Conservation (phyloP, 2,329 filamentous ascomycete species). For the Cytospora schulzeri region DNA sequence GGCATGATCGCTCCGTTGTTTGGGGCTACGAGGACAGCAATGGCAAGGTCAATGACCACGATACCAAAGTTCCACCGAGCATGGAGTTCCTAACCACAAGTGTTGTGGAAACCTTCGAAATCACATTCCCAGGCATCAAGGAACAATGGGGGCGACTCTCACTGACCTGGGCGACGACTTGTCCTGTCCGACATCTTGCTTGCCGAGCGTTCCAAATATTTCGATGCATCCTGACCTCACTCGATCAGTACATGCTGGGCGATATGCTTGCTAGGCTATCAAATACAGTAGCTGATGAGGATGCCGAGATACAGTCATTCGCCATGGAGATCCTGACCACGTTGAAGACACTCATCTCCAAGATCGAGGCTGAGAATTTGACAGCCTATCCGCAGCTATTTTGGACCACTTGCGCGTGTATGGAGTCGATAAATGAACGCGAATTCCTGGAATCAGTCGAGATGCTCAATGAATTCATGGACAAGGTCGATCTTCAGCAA, state of each 20-base stretch:
- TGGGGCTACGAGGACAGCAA: conserved; percentile 96
- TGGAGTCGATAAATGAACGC: conserved; percentile 94
- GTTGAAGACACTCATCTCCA: conserved; percentile 85
- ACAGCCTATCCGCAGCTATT: conserved; percentile 93
- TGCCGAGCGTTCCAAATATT: conserved; percentile 98
- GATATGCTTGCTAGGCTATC: conserved; percentile 95
- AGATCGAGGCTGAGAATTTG: conserved; percentile 76
- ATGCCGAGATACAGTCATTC: conserved; percentile 92
- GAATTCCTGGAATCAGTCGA: conserved; percentile 90
- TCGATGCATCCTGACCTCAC: conserved; percentile 84
- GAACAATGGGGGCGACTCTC: conserved; percentile 91
- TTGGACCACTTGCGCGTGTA: conserved; percentile 95
- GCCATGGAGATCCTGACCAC: conserved; percentile 98
- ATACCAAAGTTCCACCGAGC: conserved; percentile 78
- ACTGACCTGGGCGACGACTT: conserved; percentile 94
- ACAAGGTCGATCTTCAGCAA: conserved; percentile 79
- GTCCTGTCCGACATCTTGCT: conserved; percentile 89
- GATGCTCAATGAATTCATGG: conserved; percentile 85
- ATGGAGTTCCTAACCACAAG: conserved; percentile 85
- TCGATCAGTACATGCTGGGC: conserved; percentile 92
- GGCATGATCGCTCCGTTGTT: conserved; percentile 79
- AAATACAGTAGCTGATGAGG: conserved; percentile 95
- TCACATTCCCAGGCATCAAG: conserved; percentile 82
- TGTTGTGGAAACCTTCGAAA: conserved; percentile 81
- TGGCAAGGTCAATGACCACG: conserved; percentile 71